These are phyloP conservation scores for Termitomyces sp. DNA, from an alignment of 768 basidiomycete genomes.

Conservation along the genomic window DNA sequence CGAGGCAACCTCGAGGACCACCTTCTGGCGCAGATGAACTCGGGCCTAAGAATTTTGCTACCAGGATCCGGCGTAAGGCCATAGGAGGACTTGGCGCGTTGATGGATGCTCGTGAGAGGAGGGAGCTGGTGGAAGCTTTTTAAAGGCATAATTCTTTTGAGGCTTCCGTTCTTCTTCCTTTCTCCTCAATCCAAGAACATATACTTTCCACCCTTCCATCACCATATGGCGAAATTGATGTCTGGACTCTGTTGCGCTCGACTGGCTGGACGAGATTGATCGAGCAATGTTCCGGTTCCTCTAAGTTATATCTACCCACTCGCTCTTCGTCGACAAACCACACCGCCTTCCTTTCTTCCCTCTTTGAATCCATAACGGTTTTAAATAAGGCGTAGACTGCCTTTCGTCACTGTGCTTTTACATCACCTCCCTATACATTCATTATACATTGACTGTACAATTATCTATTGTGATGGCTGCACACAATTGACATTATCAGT, in stretches of 20 bases:
- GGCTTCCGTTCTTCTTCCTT: constrained; percentile 15
- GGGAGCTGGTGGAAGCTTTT: constrained; percentile 68
- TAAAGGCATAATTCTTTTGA: constrained; percentile 25
- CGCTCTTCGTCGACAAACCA: constrained; percentile 2
- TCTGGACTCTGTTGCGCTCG: constrained; percentile 10
- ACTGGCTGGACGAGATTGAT: constrained; percentile 15
- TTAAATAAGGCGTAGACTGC: constrained; percentile 7
- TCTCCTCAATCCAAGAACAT: constrained; percentile 6
- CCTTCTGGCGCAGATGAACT: constrained; percentile 84
- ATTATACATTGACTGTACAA: constrained; percentile 9
- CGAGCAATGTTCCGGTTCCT: constrained; percentile 9
- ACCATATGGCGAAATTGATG: constrained; percentile 9
- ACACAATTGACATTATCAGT: neutral
- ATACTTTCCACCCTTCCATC: neutral
- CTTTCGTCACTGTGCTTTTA: constrained; percentile 15
- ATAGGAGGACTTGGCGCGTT: constrained; percentile 76
- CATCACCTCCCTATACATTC: constrained; percentile 17
- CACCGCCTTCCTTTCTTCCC: constrained; percentile 1
- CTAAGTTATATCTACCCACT: constrained; percentile 10
- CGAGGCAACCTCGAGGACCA: constrained; percentile 84
- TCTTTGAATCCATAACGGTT: constrained; percentile 10
- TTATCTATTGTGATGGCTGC: neutral
- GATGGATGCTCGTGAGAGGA: constrained; percentile 75
- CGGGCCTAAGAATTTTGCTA: constrained; percentile 84
- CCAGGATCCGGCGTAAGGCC: constrained; percentile 77